Percentiles rank a stretch among this genome's conserved stretches.
phyloP scores from a whole-genome alignment of 208 protist species.

The Polymyxa betae region DNA sequence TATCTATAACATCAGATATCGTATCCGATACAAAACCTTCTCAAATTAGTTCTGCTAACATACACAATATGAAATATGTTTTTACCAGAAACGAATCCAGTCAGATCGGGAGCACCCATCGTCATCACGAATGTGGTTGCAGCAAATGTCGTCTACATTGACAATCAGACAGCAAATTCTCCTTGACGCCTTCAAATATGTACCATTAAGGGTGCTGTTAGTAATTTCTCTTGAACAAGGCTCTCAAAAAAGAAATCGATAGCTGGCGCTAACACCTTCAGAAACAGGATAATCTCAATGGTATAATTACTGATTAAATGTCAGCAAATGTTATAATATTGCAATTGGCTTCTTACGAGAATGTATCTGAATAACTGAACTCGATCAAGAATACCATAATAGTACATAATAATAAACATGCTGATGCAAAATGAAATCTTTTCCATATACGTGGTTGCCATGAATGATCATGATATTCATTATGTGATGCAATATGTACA shows the following conservation, averaged over 20 bases:
- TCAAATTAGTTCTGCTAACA: background rate
- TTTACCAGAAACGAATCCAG: conserved; percentile 13
- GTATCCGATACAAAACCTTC: conserved; percentile 2
- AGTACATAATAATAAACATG: background rate
- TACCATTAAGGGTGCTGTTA: background rate
- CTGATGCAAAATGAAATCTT: background rate
- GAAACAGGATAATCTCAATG: conserved; percentile 5
- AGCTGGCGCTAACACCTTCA: background rate
- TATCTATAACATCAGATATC: background rate
- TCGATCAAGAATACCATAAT: conserved; percentile 12
- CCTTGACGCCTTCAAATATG: background rate
- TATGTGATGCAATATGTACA: background rate
- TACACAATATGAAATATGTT: background rate
- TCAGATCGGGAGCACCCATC: conserved; percentile 43
- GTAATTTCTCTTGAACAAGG: background rate
- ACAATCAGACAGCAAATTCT: no score
- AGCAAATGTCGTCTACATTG: background rate
- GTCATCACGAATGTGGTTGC: conserved; percentile 37
- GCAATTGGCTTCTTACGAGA: background rate
- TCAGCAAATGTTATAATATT: background rate
- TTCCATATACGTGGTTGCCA: conserved; percentile 10
- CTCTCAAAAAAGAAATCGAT: background rate
- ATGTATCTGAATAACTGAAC: conserved; percentile 6
- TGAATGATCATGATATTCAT: background rate
- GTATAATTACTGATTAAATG: background rate